Evolutionary conservation across 176 grass and related monocot genomes (phyloP), one percentile per base, ranked within the genome.

Genomic region (Carex myosuroides): DNA sequence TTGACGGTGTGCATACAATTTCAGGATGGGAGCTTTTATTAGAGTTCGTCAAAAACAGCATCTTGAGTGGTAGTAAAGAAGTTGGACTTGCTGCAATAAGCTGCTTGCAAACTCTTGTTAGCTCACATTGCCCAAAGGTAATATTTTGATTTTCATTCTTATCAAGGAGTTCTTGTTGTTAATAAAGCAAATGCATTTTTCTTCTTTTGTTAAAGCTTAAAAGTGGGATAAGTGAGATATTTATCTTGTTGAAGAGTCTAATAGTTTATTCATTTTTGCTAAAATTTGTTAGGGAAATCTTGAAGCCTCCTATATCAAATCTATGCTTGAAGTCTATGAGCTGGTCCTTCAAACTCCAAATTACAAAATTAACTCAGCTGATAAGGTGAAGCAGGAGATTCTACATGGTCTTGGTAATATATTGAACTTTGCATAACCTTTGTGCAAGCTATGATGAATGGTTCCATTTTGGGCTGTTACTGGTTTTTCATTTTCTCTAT

Each of bases 301-400:
- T 11, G 96, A 94, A 57, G 83, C 85, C 33, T 88, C 93, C 24
- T 93, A 95, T 87, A 85, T 98, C 52, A 87, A 90, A 85, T 98
- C 92, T 83, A 92, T 98, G 82, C 91, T 98, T 76, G 93, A 98
- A 86, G 89, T 98, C 83, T 98, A 98, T 65, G 89, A 98, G 83
- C 80, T 98, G 88, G 96, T 90, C 85, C 93, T 98, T 84, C 93
- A 98, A 90, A 93, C 89, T 78, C 93, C 91, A 80, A 93, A 90
- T 89, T 95, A 90, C 87, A 94, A 92, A 83, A 95, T 87, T 79
- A 92, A 84, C 85, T 86, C 92, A 55, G 87, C 87, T 57, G 91
- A 91, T 85, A 95, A 93, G 86, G 96, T 98, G 80, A 98, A 98
- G 91, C 96, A 95, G 90, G 96, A 98, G 85, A 92, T 98, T 69